phyloP scores from a whole-genome alignment of 2,329 filamentous ascomycete genomes.

The Clarireedia sp. region DNA sequence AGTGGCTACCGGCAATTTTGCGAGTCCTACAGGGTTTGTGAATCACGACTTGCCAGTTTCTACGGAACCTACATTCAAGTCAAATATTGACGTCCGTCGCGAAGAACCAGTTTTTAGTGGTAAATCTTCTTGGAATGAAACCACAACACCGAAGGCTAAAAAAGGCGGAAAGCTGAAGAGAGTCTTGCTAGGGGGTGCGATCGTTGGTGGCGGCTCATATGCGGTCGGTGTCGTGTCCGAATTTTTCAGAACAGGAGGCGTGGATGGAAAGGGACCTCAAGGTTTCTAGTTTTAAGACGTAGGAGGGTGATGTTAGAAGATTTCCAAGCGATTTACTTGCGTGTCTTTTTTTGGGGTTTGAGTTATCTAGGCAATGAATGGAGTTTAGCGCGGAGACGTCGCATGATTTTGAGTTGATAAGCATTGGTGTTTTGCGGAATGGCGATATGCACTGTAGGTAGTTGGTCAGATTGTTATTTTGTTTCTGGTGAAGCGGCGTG shows the following conservation, averaged over 20 bases:
- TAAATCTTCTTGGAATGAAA: slow-evolving; percentile 26
- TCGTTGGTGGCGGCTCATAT: slow-evolving; percentile 49
- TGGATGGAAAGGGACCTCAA: slow-evolving; percentile 32
- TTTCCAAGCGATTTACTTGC: background rate
- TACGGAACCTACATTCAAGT: slow-evolving; percentile 34
- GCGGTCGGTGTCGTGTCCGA: slow-evolving; percentile 51
- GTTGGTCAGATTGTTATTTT: background rate
- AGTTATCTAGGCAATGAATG: background rate
- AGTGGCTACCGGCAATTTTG: slow-evolving; percentile 47
- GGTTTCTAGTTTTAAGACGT: slow-evolving; percentile 18
- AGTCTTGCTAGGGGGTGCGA: slow-evolving; percentile 43
- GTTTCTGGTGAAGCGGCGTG: background rate
- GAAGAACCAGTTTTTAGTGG: slow-evolving; percentile 43
- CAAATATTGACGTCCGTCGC: slow-evolving; percentile 37
- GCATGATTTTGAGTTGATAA: background rate
- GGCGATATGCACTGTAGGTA: slow-evolving; percentile 1
- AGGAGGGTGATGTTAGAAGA: background rate
- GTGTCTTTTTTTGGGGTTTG: background rate
- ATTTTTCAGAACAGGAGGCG: slow-evolving; percentile 43
- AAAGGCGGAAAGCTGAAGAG: slow-evolving; percentile 39
- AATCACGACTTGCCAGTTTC: slow-evolving; percentile 44
- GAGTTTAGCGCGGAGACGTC: background rate
- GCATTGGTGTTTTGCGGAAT: slow-evolving; percentile 5
- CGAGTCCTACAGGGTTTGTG: slow-evolving; percentile 58
- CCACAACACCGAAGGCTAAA: slow-evolving; percentile 25